Base-by-base conservation (phyloP, 305 asterid genomes). In the Salvia sclarea region DNA sequence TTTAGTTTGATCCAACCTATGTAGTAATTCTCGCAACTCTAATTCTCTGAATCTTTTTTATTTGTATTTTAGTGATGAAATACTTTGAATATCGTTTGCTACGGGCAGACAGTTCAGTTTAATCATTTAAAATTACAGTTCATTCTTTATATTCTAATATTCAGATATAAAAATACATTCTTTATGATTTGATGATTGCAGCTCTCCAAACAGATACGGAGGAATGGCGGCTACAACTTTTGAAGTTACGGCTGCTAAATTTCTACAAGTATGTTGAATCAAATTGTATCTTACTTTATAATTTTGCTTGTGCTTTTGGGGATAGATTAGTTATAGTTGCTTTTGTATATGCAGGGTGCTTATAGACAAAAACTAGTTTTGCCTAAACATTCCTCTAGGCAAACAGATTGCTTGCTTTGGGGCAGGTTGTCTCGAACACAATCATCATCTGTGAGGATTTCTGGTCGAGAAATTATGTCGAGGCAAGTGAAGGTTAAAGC, bases 361-460 rank as follows among this genome's bases (percentile, higher is more conserved):
- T 66, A 67, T 12, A 79, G 97, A 70, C 94, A 85, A 76, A 88
- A 80, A n/a, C 63, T 83, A 25, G 77, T 75, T 73, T 74, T 88
- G 80, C 91, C 92, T 2, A 78, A 84, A 47, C 72, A 73, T 64
- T 84, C 85, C 6, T 75, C 73, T 1, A 84, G 75, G 76, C 89
- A 77, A 81, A 52, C 84, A 0, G 81, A 79, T 28, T 77, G 80
- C 53, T 44, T 86, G 76, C 91, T 93, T 25, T 84, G 91, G 91
- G 89, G 95, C 55, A 65, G 78, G 45, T 14, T 76, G 25, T 78
- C 79, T 53, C 74, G 65, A 66, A 85, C 70, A 38, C 45, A 12
- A 16, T 62, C 80, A 2, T 25, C 30, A n/a, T 48, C 75, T 6
- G 43, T 58, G 7, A 75, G 74, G 63, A 50, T 80, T 68, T 85